Percentiles rank a stretch among this genome's conserved stretches.
phyloP scores from a whole-genome alignment of 1,139 yeast genomes.

The Debaryomyces subglobosus region DNA sequence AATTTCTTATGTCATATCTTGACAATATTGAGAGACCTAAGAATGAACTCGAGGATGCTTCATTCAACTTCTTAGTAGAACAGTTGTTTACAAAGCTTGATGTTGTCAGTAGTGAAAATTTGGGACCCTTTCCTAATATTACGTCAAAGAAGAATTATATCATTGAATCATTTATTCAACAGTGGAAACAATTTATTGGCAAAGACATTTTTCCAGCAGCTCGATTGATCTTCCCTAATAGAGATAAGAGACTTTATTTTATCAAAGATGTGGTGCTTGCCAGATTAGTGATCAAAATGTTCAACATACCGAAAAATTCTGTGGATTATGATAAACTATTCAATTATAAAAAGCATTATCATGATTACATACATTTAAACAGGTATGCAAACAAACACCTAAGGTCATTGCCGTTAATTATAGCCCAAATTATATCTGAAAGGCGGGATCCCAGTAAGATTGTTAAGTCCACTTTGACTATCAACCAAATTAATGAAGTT shows the following conservation, averaged over 20 bases:
- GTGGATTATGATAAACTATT: constrained; percentile 37
- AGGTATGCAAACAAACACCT: constrained; percentile 26
- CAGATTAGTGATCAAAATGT: constrained; percentile 40
- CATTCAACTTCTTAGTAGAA: constrained; percentile 31
- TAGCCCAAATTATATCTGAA: constrained; percentile 50
- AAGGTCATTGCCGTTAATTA: constrained; percentile 50
- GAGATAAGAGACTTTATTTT: constrained; percentile 56
- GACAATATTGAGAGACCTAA: constrained; percentile 16
- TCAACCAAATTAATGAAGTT: constrained; percentile 58
- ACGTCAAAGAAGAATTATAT: constrained; percentile 35
- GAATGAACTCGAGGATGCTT: constrained; percentile 25
- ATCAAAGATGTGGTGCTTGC: constrained; percentile 57
- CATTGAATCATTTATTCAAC: constrained; percentile 51
- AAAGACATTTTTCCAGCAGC: constrained; percentile 70
- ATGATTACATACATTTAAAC: constrained; percentile 30
- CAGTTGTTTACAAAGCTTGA: constrained; percentile 39
- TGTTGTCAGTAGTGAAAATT: constrained; percentile 28
- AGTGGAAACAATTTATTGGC: constrained; percentile 72
- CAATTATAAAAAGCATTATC: constrained; percentile 45
- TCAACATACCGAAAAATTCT: constrained; percentile 38
- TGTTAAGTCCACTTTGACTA: constrained; percentile 33
- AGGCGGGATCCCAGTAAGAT: constrained; percentile 40
- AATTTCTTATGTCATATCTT: constrained; percentile 12
- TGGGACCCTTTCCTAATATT: constrained; percentile 31
- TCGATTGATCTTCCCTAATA: constrained; percentile 62